Evolutionary conservation across 108 stramenopile species (phyloP), one percentile per base, ranked within the genome.

Genomic region (Discostella stelligeroides): DNA sequence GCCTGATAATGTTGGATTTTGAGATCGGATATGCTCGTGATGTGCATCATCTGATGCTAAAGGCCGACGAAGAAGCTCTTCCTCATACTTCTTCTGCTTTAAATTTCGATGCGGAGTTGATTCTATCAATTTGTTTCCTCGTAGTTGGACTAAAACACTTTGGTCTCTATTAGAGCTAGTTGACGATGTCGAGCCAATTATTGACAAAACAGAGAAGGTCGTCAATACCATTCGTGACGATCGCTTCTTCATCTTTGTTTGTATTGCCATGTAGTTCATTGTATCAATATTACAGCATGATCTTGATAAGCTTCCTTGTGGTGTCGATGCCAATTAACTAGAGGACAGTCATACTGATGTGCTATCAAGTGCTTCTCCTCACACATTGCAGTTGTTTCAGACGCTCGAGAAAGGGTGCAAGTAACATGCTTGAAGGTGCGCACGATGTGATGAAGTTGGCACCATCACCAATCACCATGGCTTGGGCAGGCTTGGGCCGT

Each of bases 101-200:
- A 45, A 45, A 9, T 8, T 45, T 45, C 43, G n/a, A 45, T 45
- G 43, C 12, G 5, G 15, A 1, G 13, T 10, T 7, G 7, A 45
- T 45, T 10, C 15, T 2, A 10, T 45, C 13, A 11, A 45, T n/a
- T 13, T 45, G 43, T 45, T 45, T n/a, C 43, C 43, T 45, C 43
- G 43, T 45, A 45, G 9, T 45, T 45, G 43, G 43, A 17, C n/a
- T 13, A 2, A 4, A n/a, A 11, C 43, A 7, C 8, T 40, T 45
- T n/a, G 13, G 5, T 2, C n/a, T 13, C 15, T 45, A n/a, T 13
- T n/a, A 60, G 70, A 84, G 47, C 39, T 82, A 10, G 69, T 68
- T 60, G 72, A 77, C 25, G 59, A 45, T 17, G 43, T 43, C 24
- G 60, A 61, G 41, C 60, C 40, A 7, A 61, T 41, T 15, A 45